A percentile compares a stretch with the other conserved stretches of the same genome.
Evolutionary conservation across 495 filamentous ascomycete species (phyloP).

Genomic region (Elasticomyces elasticus): DNA sequence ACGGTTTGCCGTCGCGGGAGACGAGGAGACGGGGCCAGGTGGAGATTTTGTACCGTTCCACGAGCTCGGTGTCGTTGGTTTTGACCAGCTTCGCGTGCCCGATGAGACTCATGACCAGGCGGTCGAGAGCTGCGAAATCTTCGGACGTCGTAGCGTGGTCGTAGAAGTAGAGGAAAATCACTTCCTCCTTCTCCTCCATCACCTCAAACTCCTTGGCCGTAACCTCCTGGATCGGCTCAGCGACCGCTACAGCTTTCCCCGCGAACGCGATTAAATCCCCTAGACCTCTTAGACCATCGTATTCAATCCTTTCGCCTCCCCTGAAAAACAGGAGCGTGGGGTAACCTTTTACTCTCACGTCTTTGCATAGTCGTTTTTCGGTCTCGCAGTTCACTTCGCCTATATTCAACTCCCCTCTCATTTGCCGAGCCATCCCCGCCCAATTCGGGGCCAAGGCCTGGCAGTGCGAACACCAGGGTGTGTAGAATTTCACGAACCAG

Average conservation of each 20-base stretch:
- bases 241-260: slow-evolving; percentile 71
- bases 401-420: slow-evolving; percentile 77
- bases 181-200: slow-evolving; percentile 85
- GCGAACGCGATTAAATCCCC: slow-evolving; percentile 83
- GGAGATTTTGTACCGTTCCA: slow-evolving; percentile 79
- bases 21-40: slow-evolving; percentile 91
- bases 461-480: slow-evolving; percentile 93
- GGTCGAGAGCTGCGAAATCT: slow-evolving; percentile 81
- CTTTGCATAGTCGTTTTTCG: slow-evolving; percentile 78
- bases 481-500: slow-evolving; percentile 99
- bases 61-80: slow-evolving; percentile 62
- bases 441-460: slow-evolving; percentile 85
- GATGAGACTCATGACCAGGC: slow-evolving; percentile 72
- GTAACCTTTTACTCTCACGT: slow-evolving; percentile 65
- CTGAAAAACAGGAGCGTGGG: slow-evolving; percentile 91
- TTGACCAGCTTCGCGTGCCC: slow-evolving; percentile 88
- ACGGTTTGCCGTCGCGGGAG: slow-evolving; percentile 76
- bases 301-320: slow-evolving; percentile 83
- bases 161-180: slow-evolving; percentile 95
- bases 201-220: slow-evolving; percentile 65
- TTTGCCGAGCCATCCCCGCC: slow-evolving; percentile 78
- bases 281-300: slow-evolving; percentile 82
- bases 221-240: slow-evolving; percentile 69
- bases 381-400: slow-evolving; percentile 93
- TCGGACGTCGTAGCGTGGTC: slow-evolving; percentile 87